Base-by-base conservation (phyloP, 257 asterid species). In the Salvia rosmarinus region DNA sequence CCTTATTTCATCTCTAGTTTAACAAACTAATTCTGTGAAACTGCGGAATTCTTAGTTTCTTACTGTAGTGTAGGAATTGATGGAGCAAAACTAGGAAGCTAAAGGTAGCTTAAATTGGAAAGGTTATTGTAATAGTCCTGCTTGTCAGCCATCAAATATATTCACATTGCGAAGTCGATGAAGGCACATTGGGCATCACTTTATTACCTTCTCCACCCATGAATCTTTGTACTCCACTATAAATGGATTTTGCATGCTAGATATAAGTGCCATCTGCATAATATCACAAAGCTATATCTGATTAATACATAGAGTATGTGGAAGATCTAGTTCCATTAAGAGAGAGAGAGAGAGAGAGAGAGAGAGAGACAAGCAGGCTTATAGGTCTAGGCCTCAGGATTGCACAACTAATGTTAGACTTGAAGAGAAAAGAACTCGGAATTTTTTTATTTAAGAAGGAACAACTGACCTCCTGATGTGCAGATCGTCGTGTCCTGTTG, bases 191-290 rank as follows among this genome's bases (percentile, higher is more conserved):
- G 57, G 51, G 51, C 55, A 57, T 64, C 64, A 34, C 47, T 19
- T 67, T 14, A 61, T 70, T 73, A 88, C 98, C 98, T 92, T 92
- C 83, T 92, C 98, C 79, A 92, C 98, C 98, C 98, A 92, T 63
- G 98, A 87, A 81, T 92, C 98, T 80, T 90, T 92, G 82, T 89
- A 92, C 85, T 92, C 98, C 83, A 92, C 96, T 30, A 92, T 84
- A 80, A 86, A 92, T 58, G 96, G 96, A 58, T 89, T 86, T 71
- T 70, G 82, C 96, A 92, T 89, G 70, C 81, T 85, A 35, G 96
- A 85, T 62, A 92, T 92, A 72, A 92, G 96, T 74, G 85, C 96
- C 98, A 92, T 89, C 96, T 92, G 70, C 81, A 80, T 47, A 54
- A 63, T 13, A 20, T 62, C 67, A 60, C 4, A 49, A 59, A 40